Evolutionary conservation across 2,329 filamentous ascomycete species (phyloP), one percentile per base, ranked within the genome.

Genomic region (Ilyonectria robusta): DNA sequence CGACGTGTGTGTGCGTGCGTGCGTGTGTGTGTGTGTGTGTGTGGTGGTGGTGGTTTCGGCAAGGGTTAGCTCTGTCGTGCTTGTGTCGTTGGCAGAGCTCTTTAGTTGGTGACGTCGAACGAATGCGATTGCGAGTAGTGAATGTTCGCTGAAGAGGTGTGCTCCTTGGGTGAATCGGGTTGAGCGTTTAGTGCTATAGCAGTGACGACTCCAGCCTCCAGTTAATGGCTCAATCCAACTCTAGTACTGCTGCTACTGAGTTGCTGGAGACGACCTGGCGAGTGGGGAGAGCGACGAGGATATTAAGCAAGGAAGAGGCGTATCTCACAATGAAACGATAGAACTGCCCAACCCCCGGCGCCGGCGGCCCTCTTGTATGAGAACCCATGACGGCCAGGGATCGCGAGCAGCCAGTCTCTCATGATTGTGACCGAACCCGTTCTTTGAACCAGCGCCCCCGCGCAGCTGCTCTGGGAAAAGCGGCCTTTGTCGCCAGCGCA

Each of bases 401-500:
- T 75, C 71, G 70, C 63, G 68, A 75, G 69, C 70, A 71, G 70
- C 73, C 65, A 72, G 66, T 66, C 29, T 60, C 66, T 57, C 51
- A 64, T 67, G 70, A 73, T 70, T 72, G 72, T 69, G 65, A 55
- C 73, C 56, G 69, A 75, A 76, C 58, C 68, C 72, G 72, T 73
- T 74, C 72, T 68, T 72, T 70, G 66, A 66, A 61, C 66, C 57
- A 53, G 51, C 19, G 31, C 64, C 61, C 44, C 66, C 63, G 58
- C 46, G 59, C 56, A 42, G 58, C 71, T 76, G 74, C 66, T 75
- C 72, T 76, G 58, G 74, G 72, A 44, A 75, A 73, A 68, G 73
- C 64, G 65, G 67, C 57, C 70, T 68, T 75, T 68, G 64, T 60
- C 54, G 56, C 60, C 26, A 59, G 23, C 60, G 53, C 21, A 44